Percentiles rank a stretch among this genome's conserved stretches.
Conservation (phyloP, 1,284 basidiomycete genomes). For the Paramarasmius palmivorus region DNA sequence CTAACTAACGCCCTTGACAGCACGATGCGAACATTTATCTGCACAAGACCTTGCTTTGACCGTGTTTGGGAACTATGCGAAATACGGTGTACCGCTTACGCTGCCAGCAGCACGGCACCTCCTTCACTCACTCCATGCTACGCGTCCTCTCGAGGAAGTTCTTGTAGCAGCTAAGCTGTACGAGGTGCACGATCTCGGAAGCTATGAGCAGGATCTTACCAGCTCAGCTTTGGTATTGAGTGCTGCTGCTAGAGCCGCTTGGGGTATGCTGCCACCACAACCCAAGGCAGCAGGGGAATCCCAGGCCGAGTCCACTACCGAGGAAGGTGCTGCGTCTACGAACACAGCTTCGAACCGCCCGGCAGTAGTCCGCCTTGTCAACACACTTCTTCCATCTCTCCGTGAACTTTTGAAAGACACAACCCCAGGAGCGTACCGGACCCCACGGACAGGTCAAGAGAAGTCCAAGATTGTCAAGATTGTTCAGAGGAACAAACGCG, state of each 20-base stretch:
- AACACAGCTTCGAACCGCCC: conserved; percentile 21
- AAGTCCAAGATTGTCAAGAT: conserved; percentile 7
- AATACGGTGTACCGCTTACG: conserved; percentile 57
- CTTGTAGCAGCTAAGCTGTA: conserved; percentile 54
- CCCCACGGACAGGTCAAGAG: background rate
- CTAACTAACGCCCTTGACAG: conserved; percentile 31
- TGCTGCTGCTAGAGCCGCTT: conserved; percentile 46
- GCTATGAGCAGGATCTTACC: conserved; percentile 53
- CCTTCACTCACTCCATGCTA: conserved; percentile 49
- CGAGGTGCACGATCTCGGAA: conserved; percentile 50
- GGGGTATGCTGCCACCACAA: background rate
- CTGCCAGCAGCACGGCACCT: conserved; percentile 53
- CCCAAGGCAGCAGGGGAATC: conserved; percentile 20
- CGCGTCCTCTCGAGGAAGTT: conserved; percentile 46
- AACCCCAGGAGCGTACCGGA: conserved; percentile 16
- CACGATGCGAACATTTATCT: conserved; percentile 56
- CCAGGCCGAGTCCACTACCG: conserved; percentile 41
- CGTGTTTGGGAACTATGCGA: conserved; percentile 61
- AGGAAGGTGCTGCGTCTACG: conserved; percentile 28
- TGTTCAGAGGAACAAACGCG: too few species aligned
- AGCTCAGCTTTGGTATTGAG: conserved; percentile 56
- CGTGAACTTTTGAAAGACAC: conserved; percentile 22
- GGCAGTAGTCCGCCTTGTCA: background rate
- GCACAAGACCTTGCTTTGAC: conserved; percentile 57
- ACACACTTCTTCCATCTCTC: background rate